A percentile compares a stretch with the other conserved stretches of the same genome.
phyloP scores from a whole-genome alignment of 116 monocot species.

The Papilionanthe hybrid region DNA sequence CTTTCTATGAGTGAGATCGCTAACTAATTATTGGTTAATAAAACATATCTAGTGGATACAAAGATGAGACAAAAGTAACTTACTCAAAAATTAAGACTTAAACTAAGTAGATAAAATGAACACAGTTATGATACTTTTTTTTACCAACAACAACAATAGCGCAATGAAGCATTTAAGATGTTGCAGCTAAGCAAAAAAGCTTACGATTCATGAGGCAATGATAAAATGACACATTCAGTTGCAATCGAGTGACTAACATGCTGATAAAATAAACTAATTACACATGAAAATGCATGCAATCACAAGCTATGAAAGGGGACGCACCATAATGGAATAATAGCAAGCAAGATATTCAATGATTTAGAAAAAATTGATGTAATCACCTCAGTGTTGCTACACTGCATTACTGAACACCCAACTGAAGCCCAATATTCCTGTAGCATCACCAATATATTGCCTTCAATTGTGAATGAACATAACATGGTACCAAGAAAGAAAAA shows the following conservation, averaged over 20 bases:
- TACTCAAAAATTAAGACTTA: neutral
- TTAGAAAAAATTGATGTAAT: neutral
- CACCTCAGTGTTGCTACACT: constrained; percentile 97
- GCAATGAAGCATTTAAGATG: neutral
- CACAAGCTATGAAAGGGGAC: neutral
- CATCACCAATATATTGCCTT: neutral
- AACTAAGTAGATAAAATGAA: neutral
- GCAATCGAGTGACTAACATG: neutral
- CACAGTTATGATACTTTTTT: neutral
- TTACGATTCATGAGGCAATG: too few species aligned
- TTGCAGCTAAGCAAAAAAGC: neutral
- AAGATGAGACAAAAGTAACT: neutral
- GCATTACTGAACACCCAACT: constrained; percentile 92
- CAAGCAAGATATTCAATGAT: neutral
- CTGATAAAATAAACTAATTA: neutral
- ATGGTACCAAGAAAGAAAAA: neutral
- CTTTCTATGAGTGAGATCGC: neutral
- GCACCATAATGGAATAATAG: neutral
- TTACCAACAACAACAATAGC: neutral
- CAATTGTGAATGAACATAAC: neutral
- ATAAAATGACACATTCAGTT: neutral
- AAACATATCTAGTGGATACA: neutral
- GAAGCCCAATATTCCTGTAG: constrained; percentile 95
- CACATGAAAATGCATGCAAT: neutral
- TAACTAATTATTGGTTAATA: neutral